Percentiles rank a stretch among this genome's conserved stretches.
Evolutionary conservation across 2,329 filamentous ascomycete species (phyloP).

Genomic region (Arthroderma uncinatum): DNA sequence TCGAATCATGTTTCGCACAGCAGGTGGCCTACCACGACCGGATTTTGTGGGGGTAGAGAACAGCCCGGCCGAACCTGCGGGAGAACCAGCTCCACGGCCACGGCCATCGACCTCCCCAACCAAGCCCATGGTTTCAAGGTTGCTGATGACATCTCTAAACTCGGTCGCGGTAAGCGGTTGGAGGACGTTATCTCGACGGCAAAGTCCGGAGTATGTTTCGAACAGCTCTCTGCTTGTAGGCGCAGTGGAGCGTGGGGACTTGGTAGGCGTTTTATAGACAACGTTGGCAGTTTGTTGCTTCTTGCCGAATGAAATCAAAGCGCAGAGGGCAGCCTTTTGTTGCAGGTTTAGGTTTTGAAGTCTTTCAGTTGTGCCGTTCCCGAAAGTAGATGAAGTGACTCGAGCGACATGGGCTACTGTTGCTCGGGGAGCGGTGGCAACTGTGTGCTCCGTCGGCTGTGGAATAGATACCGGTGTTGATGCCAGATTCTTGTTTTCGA

Average conservation of each 20-base stretch:
- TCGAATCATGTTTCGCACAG: conserved; percentile 40
- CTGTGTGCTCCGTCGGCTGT: conserved; percentile 49
- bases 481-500: conserved; percentile 69
- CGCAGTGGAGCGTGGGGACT: conserved; percentile 46
- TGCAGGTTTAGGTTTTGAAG: conserved; percentile 84
- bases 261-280: conserved; percentile 45
- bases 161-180: conserved; percentile 84
- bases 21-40: conserved; percentile 44
- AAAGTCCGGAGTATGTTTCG: conserved; percentile 70
- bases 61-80: conserved; percentile 30
- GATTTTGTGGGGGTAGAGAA: conserved; percentile 62
- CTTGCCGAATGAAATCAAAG: conserved; percentile 76
- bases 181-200: conserved; percentile 75
- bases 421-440: conserved; percentile 73
- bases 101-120: conserved; percentile 59
- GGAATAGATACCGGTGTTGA: conserved; percentile 38
- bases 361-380: conserved; percentile 74
- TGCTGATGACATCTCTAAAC: conserved; percentile 84
- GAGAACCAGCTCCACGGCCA: conserved; percentile 51
- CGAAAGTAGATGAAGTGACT: conserved; percentile 79
- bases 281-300: conserved; percentile 26
- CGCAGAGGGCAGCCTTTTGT: conserved; percentile 88
- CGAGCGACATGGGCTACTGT: conserved; percentile 85
- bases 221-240: conserved; percentile 78
- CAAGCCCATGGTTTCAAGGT: conserved; percentile 76